Evolutionary conservation across 306 rosid genomes (phyloP), one percentile per base, ranked within the genome.

Genomic region (Begonia fuchsioides): DNA sequence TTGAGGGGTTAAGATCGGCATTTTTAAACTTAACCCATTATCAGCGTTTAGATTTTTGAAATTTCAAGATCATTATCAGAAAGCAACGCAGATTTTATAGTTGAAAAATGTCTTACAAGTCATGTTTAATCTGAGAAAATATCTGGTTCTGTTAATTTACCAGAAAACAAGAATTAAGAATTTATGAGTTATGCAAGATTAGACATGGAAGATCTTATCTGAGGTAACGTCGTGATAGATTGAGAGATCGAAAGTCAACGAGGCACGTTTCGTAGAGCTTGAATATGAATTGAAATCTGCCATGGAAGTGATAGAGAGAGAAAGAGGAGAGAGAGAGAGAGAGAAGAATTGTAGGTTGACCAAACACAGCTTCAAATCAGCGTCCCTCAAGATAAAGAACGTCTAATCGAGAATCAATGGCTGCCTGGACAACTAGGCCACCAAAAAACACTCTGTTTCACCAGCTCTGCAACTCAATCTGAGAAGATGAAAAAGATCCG

Each of bases 191-290:
- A 53, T 62, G 66, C 53, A 60, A 66, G 50, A 66, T 53, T 65
- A 60, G 67, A 66, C 77, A 67, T 69, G 71, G 49, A 73, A 79
- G 72, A 77, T 83, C 83, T 65, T 75, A 69, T 73, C 77, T 61
- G 71, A 64, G 71, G 49, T 38, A 62, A 73, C 79, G 82, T 76
- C 78, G 66, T 70, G 49, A 50, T 69, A 53, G 74, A 73, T 55
- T 66, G 10, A 32, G 12, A 14, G 5, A 59, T 35, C 50, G 17
- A 44, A 77, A 77, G 93, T 83, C 93, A 78, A 87, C 39, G 61
- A 17, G 32, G 3, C 32, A 20, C 32, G 6, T 20, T 20, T 20
- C 6, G 6, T 3, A 20, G 32, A 20, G 32, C 6, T 3, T 20
- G 3, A 44, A 52, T 55, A 39, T 20, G 50, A 44, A 52, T 56